Percentiles rank a stretch among this genome's conserved stretches.
Evolutionary conservation across 2,329 filamentous ascomycete species (phyloP).

Genomic region (Tolypocladium inflatum): DNA sequence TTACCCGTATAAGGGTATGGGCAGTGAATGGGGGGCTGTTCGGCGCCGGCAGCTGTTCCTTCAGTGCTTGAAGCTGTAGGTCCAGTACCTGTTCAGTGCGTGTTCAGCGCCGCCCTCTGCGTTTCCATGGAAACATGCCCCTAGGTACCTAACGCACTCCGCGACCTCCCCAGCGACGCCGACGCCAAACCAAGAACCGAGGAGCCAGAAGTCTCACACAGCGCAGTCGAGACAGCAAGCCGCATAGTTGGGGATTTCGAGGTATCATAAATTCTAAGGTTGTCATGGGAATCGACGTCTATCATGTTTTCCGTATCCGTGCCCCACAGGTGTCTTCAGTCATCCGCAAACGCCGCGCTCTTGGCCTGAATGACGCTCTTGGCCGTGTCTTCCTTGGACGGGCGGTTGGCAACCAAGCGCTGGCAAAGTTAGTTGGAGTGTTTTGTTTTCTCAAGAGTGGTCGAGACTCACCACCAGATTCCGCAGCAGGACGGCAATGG

Average conservation of each 20-base stretch:
- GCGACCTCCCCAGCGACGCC: neutral
- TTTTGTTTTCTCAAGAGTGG: neutral
- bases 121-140: neutral
- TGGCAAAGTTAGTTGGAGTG: slow-evolving; percentile 18
- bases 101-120: neutral
- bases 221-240: neutral
- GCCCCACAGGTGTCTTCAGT: slow-evolving; percentile 11
- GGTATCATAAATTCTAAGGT: neutral
- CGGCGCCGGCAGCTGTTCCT: neutral
- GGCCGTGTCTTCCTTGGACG: slow-evolving; percentile 26
- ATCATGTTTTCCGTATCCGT: neutral
- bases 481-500: slow-evolving; percentile 80
- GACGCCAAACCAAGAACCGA: neutral
- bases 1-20: neutral
- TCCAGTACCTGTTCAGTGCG: neutral
- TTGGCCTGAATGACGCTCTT: slow-evolving; percentile 26
- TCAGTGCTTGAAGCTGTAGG: neutral
- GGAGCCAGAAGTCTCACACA: neutral
- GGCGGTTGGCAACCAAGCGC: slow-evolving; percentile 43
- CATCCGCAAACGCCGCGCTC: slow-evolving; percentile 31
- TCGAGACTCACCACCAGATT: slow-evolving; percentile 67
- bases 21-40: neutral
- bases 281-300: neutral
- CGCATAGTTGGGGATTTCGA: neutral
- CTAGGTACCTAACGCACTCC: neutral